These are phyloP conservation scores for Kluyveromyces sp. DNA, from an alignment of 1,139 yeast species.

Conservation along the genomic window DNA sequence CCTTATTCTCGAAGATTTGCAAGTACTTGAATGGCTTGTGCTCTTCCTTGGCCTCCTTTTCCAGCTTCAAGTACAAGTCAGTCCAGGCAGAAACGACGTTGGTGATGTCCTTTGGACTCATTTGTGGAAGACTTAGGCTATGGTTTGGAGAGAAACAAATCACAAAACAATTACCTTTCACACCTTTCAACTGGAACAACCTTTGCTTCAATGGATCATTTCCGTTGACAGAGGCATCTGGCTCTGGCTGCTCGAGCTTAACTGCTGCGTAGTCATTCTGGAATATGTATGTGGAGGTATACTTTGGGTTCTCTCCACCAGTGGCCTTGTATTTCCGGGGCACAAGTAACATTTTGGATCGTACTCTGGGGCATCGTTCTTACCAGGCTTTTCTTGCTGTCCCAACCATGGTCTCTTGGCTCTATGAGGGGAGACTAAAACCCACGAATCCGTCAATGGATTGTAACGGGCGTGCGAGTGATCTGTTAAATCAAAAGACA, in stretches of 20 bases:
- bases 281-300: slow-evolving; percentile 51
- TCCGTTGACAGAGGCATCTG: slow-evolving; percentile 4
- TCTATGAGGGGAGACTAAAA: slow-evolving; percentile 69
- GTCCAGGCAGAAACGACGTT: slow-evolving; percentile 57
- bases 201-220: slow-evolving; percentile 32
- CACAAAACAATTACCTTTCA: slow-evolving; percentile 62
- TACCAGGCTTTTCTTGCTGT: slow-evolving; percentile 48
- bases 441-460: slow-evolving; percentile 56
- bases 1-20: slow-evolving; percentile 74
- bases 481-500: slow-evolving; percentile 42
- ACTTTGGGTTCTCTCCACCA: slow-evolving; percentile 53
- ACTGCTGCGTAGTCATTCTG: slow-evolving; percentile 70
- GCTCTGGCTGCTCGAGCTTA: slow-evolving; percentile 49
- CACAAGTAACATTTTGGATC: slow-evolving; percentile 67
- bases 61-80: slow-evolving; percentile 39
- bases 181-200: slow-evolving; percentile 51
- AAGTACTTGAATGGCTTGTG: slow-evolving; percentile 49
- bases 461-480: slow-evolving; percentile 64
- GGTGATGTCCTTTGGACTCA: slow-evolving; percentile 39
- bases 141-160: slow-evolving; percentile 73
- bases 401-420: slow-evolving; percentile 82
- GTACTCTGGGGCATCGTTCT: slow-evolving; percentile 42
- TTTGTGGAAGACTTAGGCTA: slow-evolving; percentile 56
- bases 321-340: slow-evolving; percentile 66
- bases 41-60: slow-evolving; percentile 34